Conservation (phyloP, 108 stramenopile species). For the Nitzschia sp. region DNA sequence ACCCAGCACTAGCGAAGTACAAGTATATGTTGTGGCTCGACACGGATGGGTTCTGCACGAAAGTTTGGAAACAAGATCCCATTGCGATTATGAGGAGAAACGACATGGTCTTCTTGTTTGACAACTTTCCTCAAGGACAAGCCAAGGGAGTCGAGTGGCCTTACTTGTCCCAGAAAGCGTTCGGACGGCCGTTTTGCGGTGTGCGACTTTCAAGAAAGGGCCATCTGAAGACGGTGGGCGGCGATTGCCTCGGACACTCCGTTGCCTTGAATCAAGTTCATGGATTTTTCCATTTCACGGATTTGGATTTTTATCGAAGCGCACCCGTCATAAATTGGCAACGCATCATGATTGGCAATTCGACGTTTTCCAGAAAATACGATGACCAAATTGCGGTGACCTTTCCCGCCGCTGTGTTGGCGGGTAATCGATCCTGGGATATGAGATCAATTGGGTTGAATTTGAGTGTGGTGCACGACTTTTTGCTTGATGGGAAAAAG, state of each 20-base stretch:
- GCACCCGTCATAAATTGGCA: conserved; percentile 32
- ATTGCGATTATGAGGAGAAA: conserved; percentile 32
- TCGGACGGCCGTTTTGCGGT: conserved; percentile 8
- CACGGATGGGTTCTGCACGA: conserved; percentile 38
- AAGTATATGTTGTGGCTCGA: conserved; percentile 52
- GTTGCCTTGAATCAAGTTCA: conserved; percentile 22
- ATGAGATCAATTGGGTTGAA: conserved; percentile 28
- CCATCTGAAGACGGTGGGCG: neutral
- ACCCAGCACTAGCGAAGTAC: conserved; percentile 44
- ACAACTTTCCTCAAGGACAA: conserved; percentile 9
- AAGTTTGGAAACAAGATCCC: conserved; percentile 42
- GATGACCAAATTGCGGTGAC: conserved; percentile 56
- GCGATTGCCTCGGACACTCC: neutral
- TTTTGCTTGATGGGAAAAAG: conserved; percentile 30
- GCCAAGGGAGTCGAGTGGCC: conserved; percentile 6
- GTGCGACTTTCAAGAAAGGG: conserved; percentile 15
- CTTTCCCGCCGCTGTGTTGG: conserved; percentile 42
- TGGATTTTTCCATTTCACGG: conserved; percentile 52
- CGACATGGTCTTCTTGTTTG: conserved; percentile 20
- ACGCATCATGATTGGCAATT: conserved; percentile 33
- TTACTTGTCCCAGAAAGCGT: neutral
- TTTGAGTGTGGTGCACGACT: conserved; percentile 36
- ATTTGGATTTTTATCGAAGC: conserved; percentile 50
- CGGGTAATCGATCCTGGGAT: conserved; percentile 20
- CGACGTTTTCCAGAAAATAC: conserved; percentile 24